phyloP scores from a whole-genome alignment of 805 yeast genomes.

The Candida pseudofarinosa region DNA sequence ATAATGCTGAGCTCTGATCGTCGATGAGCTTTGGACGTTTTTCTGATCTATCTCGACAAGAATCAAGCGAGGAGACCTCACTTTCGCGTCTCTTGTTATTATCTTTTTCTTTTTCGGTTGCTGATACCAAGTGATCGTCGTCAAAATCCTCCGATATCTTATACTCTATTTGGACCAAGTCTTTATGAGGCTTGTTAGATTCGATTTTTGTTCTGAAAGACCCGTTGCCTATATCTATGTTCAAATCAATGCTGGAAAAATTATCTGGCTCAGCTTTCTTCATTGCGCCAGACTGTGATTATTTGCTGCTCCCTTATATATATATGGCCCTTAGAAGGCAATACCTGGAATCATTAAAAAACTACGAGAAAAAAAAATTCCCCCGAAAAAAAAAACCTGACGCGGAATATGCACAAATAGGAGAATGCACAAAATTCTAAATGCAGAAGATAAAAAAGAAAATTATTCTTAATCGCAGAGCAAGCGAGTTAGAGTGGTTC shows the following conservation, averaged over 20 bases:
- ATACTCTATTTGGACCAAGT: neutral
- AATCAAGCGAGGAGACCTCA: neutral
- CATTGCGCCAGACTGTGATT: neutral
- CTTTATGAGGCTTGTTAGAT: neutral
- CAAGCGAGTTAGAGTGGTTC: no score
- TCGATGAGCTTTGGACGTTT: neutral
- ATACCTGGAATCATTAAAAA: neutral
- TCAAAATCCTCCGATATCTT: neutral
- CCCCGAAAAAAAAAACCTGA: neutral
- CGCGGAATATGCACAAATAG: neutral
- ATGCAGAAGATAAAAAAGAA: no score
- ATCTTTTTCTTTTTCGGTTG: neutral
- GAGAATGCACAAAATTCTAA: neutral
- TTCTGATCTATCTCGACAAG: neutral
- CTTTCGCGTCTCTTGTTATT: neutral
- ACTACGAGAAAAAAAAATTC: neutral
- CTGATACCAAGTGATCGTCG: neutral
- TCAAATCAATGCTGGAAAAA: neutral
- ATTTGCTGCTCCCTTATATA: neutral
- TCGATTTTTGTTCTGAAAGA: neutral
- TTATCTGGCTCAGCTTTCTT: neutral
- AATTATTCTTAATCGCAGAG: no score
- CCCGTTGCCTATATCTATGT: neutral
- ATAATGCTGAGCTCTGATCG: neutral
- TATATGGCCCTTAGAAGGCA: neutral